These are phyloP conservation scores for Candolleomyces eurysporus DNA, from an alignment of 768 basidiomycete genomes.

Conservation along the genomic window DNA sequence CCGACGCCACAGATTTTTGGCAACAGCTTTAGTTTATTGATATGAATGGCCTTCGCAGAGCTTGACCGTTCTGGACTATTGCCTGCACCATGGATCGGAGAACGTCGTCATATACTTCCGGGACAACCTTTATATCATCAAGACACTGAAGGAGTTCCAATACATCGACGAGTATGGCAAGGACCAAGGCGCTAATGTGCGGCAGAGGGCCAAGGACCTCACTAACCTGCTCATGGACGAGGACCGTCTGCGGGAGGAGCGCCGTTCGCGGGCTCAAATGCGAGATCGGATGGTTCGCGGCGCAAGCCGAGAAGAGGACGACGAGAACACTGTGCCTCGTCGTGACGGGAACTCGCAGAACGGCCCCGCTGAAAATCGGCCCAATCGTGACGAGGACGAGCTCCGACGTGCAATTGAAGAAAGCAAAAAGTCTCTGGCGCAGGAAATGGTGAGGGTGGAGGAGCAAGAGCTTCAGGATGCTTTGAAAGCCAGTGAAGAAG, in stretches of 20 bases:
- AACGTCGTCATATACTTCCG: slow-evolving; percentile 98
- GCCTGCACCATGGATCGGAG: slow-evolving; percentile 93
- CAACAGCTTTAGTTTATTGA: no score
- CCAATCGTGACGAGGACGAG: slow-evolving; percentile 75
- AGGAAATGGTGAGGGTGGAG: slow-evolving; percentile 70
- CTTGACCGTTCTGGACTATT: slow-evolving; percentile 92
- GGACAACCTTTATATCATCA: slow-evolving; percentile 96
- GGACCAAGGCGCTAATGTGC: slow-evolving; percentile 96
- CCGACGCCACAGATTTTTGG: neutral
- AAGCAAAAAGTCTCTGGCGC: slow-evolving; percentile 70
- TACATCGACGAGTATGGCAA: slow-evolving; percentile 93
- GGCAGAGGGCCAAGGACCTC: slow-evolving; percentile 98
- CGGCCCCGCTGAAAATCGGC: slow-evolving; percentile 26
- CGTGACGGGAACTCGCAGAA: slow-evolving; percentile 17
- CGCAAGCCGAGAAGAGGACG: slow-evolving; percentile 32
- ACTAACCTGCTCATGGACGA: slow-evolving; percentile 91
- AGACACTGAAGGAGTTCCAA: slow-evolving; percentile 98
- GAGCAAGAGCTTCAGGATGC: slow-evolving; percentile 86
- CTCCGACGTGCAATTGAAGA: slow-evolving; percentile 84
- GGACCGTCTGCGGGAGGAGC: slow-evolving; percentile 78
- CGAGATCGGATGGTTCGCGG: slow-evolving; percentile 89
- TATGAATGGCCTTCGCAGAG: slow-evolving; percentile 44
- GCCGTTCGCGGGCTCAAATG: slow-evolving; percentile 84
- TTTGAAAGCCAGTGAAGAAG: slow-evolving; percentile 83
- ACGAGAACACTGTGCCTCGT: slow-evolving; percentile 47